These are phyloP conservation scores for Rugosomyces carneus DNA, from an alignment of 1,284 basidiomycete species.

Conservation along the genomic window DNA sequence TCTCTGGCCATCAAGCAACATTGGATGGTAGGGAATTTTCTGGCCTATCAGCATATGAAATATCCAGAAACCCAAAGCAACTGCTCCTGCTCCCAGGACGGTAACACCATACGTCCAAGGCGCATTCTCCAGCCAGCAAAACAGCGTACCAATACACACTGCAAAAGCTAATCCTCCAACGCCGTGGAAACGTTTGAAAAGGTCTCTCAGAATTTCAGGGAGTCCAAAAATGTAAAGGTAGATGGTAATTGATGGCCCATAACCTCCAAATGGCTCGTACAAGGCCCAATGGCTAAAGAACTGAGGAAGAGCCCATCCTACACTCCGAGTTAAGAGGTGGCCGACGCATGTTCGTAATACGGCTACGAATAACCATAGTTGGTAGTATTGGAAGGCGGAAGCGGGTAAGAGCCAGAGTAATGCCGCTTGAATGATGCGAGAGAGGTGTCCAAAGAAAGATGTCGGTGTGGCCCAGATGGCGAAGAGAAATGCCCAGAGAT, in stretches of 20 bases:
- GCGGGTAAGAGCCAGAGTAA: conserved; percentile 14
- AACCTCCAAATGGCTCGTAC: conserved; percentile 32
- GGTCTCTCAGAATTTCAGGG: conserved; percentile 13
- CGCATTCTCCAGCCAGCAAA: conserved; percentile 26
- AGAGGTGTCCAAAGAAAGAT: conserved; percentile 14
- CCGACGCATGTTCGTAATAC: conserved; percentile 23
- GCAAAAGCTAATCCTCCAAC: conserved; percentile 12
- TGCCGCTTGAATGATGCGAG: conserved; percentile 17
- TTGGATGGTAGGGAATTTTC: conserved; percentile 1
- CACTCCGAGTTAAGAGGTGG: conserved; percentile 28
- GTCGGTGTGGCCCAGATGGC: conserved; percentile 20
- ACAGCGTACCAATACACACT: conserved; percentile 12
- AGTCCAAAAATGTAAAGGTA: conserved; percentile 18
- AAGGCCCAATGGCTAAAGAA: conserved; percentile 36
- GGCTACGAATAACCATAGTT: conserved; percentile 27
- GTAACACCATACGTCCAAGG: conserved; percentile 34
- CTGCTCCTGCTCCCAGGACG: conserved; percentile 17
- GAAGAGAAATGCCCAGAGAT: conserved; percentile 18
- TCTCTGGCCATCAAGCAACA: conserved; percentile 13
- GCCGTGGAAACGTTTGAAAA: conserved; percentile 8
- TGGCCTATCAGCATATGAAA: conserved; percentile 6
- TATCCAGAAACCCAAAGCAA: conserved; percentile 10
- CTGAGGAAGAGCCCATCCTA: conserved; percentile 33
- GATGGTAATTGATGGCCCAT: conserved; percentile 28
- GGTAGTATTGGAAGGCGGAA: conserved; percentile 18